Conservation (phyloP, 345 rosid species). For the Litchi chinensis region DNA sequence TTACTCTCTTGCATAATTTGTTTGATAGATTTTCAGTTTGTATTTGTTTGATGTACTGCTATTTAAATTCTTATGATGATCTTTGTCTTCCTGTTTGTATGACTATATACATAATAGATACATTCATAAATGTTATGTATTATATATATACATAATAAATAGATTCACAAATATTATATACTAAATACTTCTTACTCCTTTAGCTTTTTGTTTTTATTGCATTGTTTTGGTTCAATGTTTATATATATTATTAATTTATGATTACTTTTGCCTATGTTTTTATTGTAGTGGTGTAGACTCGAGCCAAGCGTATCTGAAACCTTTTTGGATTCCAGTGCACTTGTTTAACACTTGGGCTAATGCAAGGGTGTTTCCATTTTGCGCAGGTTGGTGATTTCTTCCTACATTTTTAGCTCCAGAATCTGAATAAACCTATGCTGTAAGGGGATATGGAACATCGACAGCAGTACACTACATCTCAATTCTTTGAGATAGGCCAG, state of each 20-base stretch:
- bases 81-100: neutral
- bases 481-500: constrained; percentile 20
- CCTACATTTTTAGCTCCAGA: neutral
- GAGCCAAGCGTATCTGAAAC: neutral
- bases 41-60: neutral
- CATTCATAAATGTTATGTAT: neutral
- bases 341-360: neutral
- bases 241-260: neutral
- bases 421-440: neutral
- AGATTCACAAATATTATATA: neutral
- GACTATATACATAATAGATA: neutral
- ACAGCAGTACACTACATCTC: constrained; percentile 7
- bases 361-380: neutral
- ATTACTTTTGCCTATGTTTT: neutral
- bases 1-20: neutral
- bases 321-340: neutral
- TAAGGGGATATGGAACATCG: constrained; percentile 28
- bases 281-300: neutral
- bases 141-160: neutral
- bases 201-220: neutral
- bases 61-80: neutral
- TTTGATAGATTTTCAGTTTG: neutral
- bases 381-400: constrained; percentile 16
- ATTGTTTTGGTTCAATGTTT: neutral
- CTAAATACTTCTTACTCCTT: neutral